Conservation (phyloP, 768 basidiomycete species). For the Lactarius quietus region DNA sequence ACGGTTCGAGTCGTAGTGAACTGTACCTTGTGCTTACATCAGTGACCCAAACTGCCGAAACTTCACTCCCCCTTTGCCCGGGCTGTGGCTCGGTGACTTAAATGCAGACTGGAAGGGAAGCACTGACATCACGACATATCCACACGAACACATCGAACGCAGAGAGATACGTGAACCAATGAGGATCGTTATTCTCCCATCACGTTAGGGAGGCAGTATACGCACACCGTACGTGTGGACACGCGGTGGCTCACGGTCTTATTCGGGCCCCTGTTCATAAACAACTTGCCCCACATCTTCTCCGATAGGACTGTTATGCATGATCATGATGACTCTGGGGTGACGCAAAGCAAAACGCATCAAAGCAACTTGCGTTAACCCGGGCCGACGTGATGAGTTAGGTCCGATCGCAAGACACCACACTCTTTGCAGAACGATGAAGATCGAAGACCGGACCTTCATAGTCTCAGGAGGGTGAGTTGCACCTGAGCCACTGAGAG, state of each 20-base stretch:
- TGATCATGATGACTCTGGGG: no score
- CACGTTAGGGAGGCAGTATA: not conserved
- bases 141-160: no score
- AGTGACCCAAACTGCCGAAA: not conserved
- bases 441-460: slow-evolving; percentile 50
- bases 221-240: not conserved
- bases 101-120: not conserved
- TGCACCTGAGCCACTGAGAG: not conserved
- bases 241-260: not conserved
- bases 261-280: not conserved
- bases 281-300: not conserved
- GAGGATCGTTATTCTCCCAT: not conserved
- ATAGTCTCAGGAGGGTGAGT: slow-evolving; percentile 55
- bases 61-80: not conserved
- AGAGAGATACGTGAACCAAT: not conserved
- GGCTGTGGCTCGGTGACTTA: not conserved
- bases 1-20: not conserved
- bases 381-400: not conserved
- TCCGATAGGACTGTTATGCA: no score
- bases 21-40: not conserved
- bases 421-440: slow-evolving; percentile 36
- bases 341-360: no score
- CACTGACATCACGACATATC: not conserved
- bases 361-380: no score
- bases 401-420: no score